Percentiles rank a stretch among this genome's conserved stretches.
Evolutionary conservation across 2,329 filamentous ascomycete species (phyloP).

Genomic region (Fusarium odoratissimum): DNA sequence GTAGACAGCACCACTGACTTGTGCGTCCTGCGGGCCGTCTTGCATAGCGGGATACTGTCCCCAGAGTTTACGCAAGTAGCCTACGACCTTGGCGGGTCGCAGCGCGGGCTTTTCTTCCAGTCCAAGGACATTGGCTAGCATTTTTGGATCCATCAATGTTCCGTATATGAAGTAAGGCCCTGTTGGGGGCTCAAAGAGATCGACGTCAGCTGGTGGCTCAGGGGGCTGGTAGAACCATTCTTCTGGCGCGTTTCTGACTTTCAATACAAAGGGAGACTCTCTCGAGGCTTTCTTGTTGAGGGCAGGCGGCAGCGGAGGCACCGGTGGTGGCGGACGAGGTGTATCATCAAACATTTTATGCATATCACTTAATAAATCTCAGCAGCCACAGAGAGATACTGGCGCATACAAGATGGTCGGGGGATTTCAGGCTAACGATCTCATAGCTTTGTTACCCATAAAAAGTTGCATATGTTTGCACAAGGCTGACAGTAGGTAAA

Average conservation of each 20-base stretch:
- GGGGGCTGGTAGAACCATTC: neutral
- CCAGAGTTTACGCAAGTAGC: constrained; percentile 6
- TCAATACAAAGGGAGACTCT: neutral
- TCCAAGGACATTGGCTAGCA: neutral
- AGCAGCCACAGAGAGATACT: neutral
- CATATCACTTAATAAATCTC: neutral
- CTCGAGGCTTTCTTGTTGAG: rapidly evolving
- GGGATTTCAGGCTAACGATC: rapidly evolving
- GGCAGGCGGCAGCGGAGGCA: neutral
- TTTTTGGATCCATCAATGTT: constrained; percentile 1
- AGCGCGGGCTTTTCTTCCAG: neutral
- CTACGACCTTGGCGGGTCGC: neutral
- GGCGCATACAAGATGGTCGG: neutral
- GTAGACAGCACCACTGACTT: neutral
- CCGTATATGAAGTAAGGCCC: constrained; percentile 16
- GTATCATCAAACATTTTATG: neutral
- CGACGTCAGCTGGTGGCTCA: rapidly evolving
- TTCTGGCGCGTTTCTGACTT: neutral
- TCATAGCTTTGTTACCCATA: neutral
- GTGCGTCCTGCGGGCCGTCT: neutral
- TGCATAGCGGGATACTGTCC: constrained; percentile 3
- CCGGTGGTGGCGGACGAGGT: neutral
- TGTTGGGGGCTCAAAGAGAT: neutral
- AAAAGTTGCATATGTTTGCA: too few species aligned
- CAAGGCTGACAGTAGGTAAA: too few species aligned